Percentiles rank a stretch among this genome's conserved stretches.
phyloP scores from a whole-genome alignment of 2,329 filamentous ascomycete species.

The Diaporthe citriasiana region DNA sequence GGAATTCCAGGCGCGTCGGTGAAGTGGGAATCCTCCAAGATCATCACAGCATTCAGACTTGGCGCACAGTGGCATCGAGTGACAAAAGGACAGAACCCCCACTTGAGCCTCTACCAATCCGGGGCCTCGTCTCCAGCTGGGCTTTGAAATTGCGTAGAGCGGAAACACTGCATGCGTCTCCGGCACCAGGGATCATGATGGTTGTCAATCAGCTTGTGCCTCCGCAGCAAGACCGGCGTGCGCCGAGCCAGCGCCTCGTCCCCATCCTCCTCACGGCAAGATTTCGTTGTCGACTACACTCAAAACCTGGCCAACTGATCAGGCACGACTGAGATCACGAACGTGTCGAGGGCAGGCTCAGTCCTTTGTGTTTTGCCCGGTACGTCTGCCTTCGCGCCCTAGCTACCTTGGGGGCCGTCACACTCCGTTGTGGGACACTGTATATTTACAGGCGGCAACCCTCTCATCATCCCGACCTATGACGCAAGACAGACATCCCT shows the following conservation, averaged over 20 bases:
- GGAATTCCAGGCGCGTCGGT: conserved; percentile 26
- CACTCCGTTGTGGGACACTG: conserved; percentile 6
- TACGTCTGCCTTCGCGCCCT: not conserved
- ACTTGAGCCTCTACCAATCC: conserved; percentile 30
- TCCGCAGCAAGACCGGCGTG: conserved; percentile 13
- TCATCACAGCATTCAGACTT: conserved; percentile 23
- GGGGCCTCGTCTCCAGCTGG: conserved; percentile 16
- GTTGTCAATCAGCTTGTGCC: not conserved
- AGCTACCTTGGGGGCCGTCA: not conserved
- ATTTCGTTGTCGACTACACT: not conserved
- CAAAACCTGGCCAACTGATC: not conserved
- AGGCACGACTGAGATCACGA: not conserved
- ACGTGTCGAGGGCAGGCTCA: not conserved
- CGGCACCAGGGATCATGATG: conserved; percentile 39
- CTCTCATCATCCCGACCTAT: conserved; percentile 38
- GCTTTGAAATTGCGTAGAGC: conserved; percentile 36
- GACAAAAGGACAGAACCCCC: conserved; percentile 29
- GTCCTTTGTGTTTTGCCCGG: not conserved
- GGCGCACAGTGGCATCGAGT: conserved; percentile 25
- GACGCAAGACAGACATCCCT: conserved; percentile 40
- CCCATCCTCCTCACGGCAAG: not conserved
- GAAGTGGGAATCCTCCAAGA: conserved; percentile 30
- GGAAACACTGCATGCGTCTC: conserved; percentile 36
- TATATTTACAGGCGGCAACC: not conserved
- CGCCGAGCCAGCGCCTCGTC: not conserved